Percentiles rank a stretch among this genome's conserved stretches.
These are phyloP conservation scores for Lodderomyces jiufengensis DNA, from an alignment of 1,139 yeast species.

Conservation along the genomic window DNA sequence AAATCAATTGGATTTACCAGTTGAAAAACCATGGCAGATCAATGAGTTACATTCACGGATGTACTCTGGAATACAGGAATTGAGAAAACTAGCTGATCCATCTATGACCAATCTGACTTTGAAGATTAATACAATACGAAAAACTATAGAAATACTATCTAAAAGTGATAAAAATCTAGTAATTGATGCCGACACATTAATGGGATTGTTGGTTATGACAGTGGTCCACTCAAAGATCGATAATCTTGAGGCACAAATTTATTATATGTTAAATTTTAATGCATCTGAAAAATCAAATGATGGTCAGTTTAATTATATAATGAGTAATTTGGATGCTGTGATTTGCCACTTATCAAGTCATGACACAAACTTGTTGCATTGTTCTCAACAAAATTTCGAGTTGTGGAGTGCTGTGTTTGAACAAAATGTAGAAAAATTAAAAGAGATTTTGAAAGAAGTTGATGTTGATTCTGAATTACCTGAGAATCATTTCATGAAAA, in stretches of 20 bases:
- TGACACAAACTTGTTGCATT: conserved; percentile 31
- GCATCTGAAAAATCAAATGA: conserved; percentile 24
- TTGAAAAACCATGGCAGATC: conserved; percentile 34
- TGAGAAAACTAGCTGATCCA: conserved; percentile 47
- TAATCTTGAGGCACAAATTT: conserved; percentile 60
- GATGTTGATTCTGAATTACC: conserved; percentile 24
- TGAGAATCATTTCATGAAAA: conserved; percentile 40
- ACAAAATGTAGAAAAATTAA: conserved; percentile 23
- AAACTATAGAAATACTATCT: conserved; percentile 54
- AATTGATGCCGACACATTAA: conserved; percentile 79
- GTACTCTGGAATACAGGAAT: conserved; percentile 49
- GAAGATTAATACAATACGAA: conserved; percentile 51
- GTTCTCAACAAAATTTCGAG: conserved; percentile 48
- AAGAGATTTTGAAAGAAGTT: conserved; percentile 19
- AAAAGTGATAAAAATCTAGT: conserved; percentile 17
- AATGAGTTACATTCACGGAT: conserved; percentile 49
- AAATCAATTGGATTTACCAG: conserved; percentile 67
- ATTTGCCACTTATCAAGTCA: conserved; percentile 54
- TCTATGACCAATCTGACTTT: conserved; percentile 47
- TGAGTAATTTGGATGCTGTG: conserved; percentile 84
- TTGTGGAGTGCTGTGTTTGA: conserved; percentile 54
- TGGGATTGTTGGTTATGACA: conserved; percentile 70
- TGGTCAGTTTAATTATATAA: conserved; percentile 40
- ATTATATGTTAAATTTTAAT: conserved; percentile 62
- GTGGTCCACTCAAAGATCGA: conserved; percentile 60